Conservation (phyloP, 129 eudicot genomes). For the Tagetes erecta region DNA sequence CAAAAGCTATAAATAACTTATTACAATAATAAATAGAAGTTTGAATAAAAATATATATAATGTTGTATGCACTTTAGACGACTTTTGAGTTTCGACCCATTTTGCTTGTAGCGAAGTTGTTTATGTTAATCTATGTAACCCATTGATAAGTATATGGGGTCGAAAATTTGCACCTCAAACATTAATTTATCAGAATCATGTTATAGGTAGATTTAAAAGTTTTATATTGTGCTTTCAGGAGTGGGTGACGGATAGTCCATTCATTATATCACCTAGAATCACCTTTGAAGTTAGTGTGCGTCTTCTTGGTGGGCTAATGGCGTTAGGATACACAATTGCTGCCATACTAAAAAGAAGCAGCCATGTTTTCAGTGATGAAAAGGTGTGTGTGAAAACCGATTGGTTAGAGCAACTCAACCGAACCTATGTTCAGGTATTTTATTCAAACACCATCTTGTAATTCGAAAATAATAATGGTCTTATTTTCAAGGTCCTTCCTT, state of each 20-base stretch:
- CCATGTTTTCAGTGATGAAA: constrained; percentile 82
- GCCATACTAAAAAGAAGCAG: constrained; percentile 87
- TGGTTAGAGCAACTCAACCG: constrained; percentile 96
- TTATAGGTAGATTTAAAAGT: constrained; percentile 1
- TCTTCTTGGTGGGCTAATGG: constrained; percentile 97
- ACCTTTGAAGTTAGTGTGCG: constrained; percentile 98
- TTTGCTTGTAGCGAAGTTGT: not conserved
- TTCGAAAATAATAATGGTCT: not conserved
- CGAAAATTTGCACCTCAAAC: not conserved
- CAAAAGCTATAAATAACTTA: not conserved
- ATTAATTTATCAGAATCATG: not conserved
- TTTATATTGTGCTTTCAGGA: constrained; percentile 53
- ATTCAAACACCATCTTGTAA: constrained; percentile 1
- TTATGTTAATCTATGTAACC: not conserved
- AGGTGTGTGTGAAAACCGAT: constrained; percentile 81
- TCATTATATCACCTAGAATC: constrained; percentile 96
- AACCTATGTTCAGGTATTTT: constrained; percentile 76
- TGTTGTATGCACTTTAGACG: not conserved
- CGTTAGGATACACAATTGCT: constrained; percentile 96
- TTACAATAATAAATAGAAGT: not conserved
- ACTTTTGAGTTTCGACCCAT: not conserved
- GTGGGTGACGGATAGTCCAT: constrained; percentile 96
- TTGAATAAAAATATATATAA: not conserved
- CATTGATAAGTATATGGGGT: not conserved
- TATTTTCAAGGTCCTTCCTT: constrained; percentile 17